These are phyloP conservation scores for Clitopilus hobsonii DNA, from an alignment of 768 basidiomycete genomes.

Conservation along the genomic window DNA sequence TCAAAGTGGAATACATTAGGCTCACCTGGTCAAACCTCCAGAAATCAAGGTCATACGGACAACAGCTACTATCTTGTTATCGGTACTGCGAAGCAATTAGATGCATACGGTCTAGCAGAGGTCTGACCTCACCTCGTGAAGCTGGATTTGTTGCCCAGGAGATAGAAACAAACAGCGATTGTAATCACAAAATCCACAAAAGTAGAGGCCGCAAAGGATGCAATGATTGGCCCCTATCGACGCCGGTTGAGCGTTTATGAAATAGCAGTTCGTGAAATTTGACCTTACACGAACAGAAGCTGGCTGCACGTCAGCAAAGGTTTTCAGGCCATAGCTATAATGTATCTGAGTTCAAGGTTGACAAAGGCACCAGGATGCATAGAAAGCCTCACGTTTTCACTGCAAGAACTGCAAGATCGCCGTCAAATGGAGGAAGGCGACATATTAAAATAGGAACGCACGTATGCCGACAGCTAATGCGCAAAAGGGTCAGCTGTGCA, in stretches of 20 bases:
- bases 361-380: not conserved
- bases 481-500: not conserved
- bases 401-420: conserved; percentile 7
- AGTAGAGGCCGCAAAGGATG: conserved; percentile 12
- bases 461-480: conserved; percentile 8
- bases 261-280: not conserved
- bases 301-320: not conserved
- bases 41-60: conserved; percentile 6
- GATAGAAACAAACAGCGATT: conserved; percentile 11
- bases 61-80: conserved; percentile 4
- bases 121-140: conserved; percentile 1
- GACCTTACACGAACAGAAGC: conserved; percentile 4
- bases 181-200: conserved; percentile 13
- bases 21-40: conserved; percentile 4
- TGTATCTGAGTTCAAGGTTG: not conserved
- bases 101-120: not conserved
- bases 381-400: conserved; percentile 9
- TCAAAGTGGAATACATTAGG: not conserved
- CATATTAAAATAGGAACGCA: not conserved
- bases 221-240: conserved; percentile 4
- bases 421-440: not conserved
- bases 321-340: conserved; percentile 1
- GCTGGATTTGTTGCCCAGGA: conserved; percentile 7
- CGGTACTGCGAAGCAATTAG: conserved; percentile 4
- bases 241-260: too few species aligned